Percentiles rank a stretch among this genome's conserved stretches.
phyloP scores from a whole-genome alignment of 805 yeast genomes.

The Zygoascus biomembranicola region DNA sequence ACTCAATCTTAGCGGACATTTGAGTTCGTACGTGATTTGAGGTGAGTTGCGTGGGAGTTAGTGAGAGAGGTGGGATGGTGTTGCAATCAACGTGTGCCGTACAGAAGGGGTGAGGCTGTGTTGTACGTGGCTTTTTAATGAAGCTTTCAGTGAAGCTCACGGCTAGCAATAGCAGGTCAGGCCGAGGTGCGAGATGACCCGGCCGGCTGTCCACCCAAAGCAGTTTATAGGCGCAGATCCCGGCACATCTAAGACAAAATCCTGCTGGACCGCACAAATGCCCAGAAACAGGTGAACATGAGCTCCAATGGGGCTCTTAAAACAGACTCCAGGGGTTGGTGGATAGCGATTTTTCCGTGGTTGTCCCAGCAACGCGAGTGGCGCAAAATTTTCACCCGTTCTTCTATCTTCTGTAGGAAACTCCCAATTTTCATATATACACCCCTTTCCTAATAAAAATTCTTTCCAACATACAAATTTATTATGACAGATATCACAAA shows the following conservation, averaged over 20 bases:
- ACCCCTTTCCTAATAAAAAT: not conserved
- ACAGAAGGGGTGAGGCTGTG: not conserved
- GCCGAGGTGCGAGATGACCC: no score
- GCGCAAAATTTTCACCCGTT: not conserved
- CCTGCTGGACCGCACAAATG: no score
- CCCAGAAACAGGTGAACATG: no score
- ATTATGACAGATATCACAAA: slow-evolving; percentile 51
- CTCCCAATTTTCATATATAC: not conserved
- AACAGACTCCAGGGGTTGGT: no score
- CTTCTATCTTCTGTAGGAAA: not conserved
- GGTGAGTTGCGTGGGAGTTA: no score
- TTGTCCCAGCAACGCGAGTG: not conserved
- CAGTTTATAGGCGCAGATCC: no score
- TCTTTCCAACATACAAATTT: not conserved
- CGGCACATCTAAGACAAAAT: no score
- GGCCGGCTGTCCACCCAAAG: no score
- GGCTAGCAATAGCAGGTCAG: no score
- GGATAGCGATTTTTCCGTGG: not conserved
- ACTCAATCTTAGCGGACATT: slow-evolving; percentile 31
- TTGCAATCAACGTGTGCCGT: not conserved
- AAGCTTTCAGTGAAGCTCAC: no score
- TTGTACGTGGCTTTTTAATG: not conserved
- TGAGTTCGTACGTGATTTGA: not conserved
- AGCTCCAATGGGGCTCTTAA: no score
- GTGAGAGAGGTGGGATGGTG: no score